Base-by-base conservation (phyloP, 192 early-diverging fungal species). In the Coemansia furcata region DNA sequence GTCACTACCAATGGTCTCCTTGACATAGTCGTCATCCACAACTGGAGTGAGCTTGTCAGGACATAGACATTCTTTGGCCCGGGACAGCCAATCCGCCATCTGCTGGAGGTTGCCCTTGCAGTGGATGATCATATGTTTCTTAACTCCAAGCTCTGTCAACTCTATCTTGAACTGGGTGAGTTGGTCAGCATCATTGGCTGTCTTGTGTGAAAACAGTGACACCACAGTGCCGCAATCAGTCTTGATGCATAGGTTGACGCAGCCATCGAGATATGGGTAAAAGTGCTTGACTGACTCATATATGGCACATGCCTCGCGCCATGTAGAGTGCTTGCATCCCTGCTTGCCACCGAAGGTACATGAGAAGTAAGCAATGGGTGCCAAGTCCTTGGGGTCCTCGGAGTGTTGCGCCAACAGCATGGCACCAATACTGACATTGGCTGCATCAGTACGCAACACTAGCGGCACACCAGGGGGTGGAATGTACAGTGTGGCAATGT, bases 231-330 rank as follows among this genome's bases (percentile, higher is more conserved):
- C 42, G 17, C 66, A 66, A 52, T 78, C 71, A 7, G 71, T 65
- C 50, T 73, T 63, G 12, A 78, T 66, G 2, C 36, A 42, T 19
- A 77, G 35, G 57, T 73, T 73, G 15, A 17, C 42, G 4, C 71
- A 70, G 2, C 77, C 68, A 33, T 74, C 77, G 0, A 79, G 42
- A 33, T 68, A 73, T 0, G 67, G 61, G 58, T 71, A 79, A 33
- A 79, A 74, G 29, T 63, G 23, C n/a, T 62, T 61, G 15, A 68
- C 72, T 0, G 71, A 40, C 38, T 66, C 60, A 2, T 63, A 40
- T 0, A 71, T 60, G 0, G 71, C 71, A 3, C 47, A 65, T 1
- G 72, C 67, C 59, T 79, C 68, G 6, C 61, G 61, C 60, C 66
- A 79, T 0, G 67, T 65, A 0, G 71, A 63, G 14, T 69, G 72